Evolutionary conservation across 2,329 filamentous ascomycete species (phyloP).

Genomic region (Ampelomyces quisqualis): DNA sequence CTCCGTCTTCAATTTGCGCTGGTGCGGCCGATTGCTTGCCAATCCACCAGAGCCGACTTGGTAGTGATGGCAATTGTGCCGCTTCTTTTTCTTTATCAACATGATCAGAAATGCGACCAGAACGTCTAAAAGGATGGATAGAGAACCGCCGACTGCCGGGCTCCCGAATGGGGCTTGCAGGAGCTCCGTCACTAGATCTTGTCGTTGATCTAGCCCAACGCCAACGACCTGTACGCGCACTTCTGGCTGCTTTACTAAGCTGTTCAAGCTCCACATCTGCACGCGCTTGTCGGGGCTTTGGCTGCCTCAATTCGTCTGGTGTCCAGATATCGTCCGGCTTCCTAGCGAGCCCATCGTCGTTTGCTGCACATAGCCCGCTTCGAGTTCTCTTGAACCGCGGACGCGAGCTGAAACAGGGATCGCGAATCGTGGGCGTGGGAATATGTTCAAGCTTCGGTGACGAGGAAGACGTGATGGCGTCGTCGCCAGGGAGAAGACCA

Average conservation of each 20-base stretch:
- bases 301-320: conserved; percentile 4
- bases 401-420: conserved; percentile 16
- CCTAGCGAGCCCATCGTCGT: conserved; percentile 12
- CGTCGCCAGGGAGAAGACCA: conserved; percentile 13
- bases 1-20: no score
- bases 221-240: conserved; percentile 20
- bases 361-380: conserved; percentile 15
- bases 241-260: conserved; percentile 14
- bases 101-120: conserved; percentile 14
- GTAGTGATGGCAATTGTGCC: neutral
- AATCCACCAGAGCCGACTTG: conserved; percentile 3
- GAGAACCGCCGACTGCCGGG: conserved; percentile 10
- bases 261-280: conserved; percentile 18
- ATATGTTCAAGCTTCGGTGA: conserved; percentile 12
- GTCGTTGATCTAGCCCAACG: conserved; percentile 14
- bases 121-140: conserved; percentile 22
- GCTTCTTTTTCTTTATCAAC: conserved; percentile 4
- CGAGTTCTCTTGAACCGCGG: conserved; percentile 9
- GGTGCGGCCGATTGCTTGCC: conserved; percentile 10
- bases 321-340: conserved; percentile 12
- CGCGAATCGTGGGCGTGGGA: conserved; percentile 11
- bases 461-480: conserved; percentile 8
- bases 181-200: conserved; percentile 16
- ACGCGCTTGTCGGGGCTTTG: conserved; percentile 10
- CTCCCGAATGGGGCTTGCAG: conserved; percentile 2